Evolutionary conservation across 2,329 filamentous ascomycete species (phyloP), one percentile per base, ranked within the genome.

Genomic region (Grosmannia serpens): DNA sequence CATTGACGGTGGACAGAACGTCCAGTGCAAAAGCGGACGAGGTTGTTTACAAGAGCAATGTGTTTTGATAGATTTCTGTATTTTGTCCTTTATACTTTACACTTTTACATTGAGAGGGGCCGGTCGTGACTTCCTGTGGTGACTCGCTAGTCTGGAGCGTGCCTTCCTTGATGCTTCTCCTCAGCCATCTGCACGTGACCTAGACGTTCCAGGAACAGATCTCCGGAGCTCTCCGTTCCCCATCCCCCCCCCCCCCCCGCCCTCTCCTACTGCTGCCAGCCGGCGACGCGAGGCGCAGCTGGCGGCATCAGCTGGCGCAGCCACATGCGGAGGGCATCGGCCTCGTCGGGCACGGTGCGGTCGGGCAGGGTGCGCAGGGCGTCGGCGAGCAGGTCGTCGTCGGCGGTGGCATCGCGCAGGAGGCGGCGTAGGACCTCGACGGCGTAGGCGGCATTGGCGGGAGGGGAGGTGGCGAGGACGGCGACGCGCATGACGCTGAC

Each of bases 341-440:
- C 74, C 64, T 82, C 79, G 55, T 80, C 78, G 22, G 77, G 74
- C 0, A 79, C 69, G 2, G 75, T 80, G 55, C 77, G 69, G 29
- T 80, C 72, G 0, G 77, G 78, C 60, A 83, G 61, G 11, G 59
- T 70, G 55, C 65, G 62, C 26, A 83, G 66, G 5, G 73, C 71
- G 1, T 63, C 64, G 46, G 66, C 68, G 27, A 82, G 63, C 46
- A 67, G 62, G 6, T 64, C 62, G 56, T 82, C 78, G 1, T 68
- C 62, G 3, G 63, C 65, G 1, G 69, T 67, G 31, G 77, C 79
- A 20, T 72, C 68, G 38, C 64, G 65, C n/a, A 81, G 66, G 20
- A 77, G 57, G 3, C 61, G 61, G 38, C 70, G 66, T 4, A 82
- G 60, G 10, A 66, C 67, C 31, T 70, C 67, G 24, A 75, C 69